These are phyloP conservation scores for Sarocladiaceae sp. DNA, from an alignment of 2,329 filamentous ascomycete genomes.

Conservation along the genomic window DNA sequence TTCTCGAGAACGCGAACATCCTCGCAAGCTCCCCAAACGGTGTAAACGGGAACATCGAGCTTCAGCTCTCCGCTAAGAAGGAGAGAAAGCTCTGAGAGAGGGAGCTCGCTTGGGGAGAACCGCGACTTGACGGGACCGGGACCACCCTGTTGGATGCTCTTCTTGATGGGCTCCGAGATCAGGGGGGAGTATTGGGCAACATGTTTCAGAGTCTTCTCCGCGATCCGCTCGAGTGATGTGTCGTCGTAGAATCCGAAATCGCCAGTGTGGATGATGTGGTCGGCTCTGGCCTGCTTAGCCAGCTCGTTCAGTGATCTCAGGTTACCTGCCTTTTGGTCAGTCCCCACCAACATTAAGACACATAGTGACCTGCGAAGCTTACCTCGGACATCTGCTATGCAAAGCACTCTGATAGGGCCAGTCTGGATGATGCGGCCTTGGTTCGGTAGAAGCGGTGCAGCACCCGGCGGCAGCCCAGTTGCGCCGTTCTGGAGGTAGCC, in stretches of 20 bases:
- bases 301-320: slow-evolving; percentile 93
- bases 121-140: slow-evolving; percentile 78
- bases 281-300: slow-evolving; percentile 86
- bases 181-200: slow-evolving; percentile 97
- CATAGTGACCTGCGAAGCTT: slow-evolving; percentile 17
- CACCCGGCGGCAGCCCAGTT: slow-evolving; percentile 47
- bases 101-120: slow-evolving; percentile 73
- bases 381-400: slow-evolving; percentile 69
- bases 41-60: slow-evolving; percentile 94
- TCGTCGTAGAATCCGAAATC: slow-evolving; percentile 99
- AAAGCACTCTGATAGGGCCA: slow-evolving; percentile 60
- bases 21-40: slow-evolving; percentile 97
- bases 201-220: slow-evolving; percentile 97
- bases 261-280: slow-evolving; percentile 97
- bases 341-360: not conserved
- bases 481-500: slow-evolving; percentile 61
- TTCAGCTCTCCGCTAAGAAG: slow-evolving; percentile 85
- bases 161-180: slow-evolving; percentile 71
- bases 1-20: slow-evolving; percentile 97
- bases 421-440: slow-evolving; percentile 61
- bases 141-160: slow-evolving; percentile 58
- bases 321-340: slow-evolving; percentile 60
- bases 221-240: slow-evolving; percentile 90
- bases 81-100: slow-evolving; percentile 84
- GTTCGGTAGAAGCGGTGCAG: slow-evolving; percentile 59